Evolutionary conservation across 2,329 filamentous ascomycete genomes (phyloP).

Genomic region (Hymenoscyphus repandus): DNA sequence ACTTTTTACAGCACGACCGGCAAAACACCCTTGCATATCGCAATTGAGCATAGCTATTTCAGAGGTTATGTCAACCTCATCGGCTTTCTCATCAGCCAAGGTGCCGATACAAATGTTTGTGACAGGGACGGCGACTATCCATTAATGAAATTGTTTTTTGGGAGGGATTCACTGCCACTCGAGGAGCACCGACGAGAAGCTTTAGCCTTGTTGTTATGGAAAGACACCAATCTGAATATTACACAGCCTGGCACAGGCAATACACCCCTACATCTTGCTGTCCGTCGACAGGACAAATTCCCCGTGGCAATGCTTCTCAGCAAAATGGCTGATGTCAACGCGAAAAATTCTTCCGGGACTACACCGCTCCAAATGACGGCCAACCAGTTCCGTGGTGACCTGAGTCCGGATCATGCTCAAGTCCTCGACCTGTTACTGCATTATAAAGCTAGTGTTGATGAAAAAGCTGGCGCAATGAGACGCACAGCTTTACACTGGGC

Average conservation of each 20-base stretch:
- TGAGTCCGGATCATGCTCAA: not conserved
- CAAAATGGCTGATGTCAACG: conserved; percentile 5
- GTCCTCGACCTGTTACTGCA: conserved; percentile 12
- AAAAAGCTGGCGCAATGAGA: not conserved
- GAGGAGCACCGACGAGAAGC: no score
- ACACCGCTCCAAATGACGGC: conserved; percentile 10
- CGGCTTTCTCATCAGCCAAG: no score
- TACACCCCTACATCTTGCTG: conserved; percentile 12
- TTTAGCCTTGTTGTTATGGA: no score
- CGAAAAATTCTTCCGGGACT: conserved; percentile 7
- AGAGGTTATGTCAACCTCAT: no score
- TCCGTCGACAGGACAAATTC: conserved; percentile 9
- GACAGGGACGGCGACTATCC: no score
- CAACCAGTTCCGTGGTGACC: conserved; percentile 1
- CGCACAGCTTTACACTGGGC: conserved; percentile 8
- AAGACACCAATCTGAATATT: no score
- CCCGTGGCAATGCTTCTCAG: conserved; percentile 12
- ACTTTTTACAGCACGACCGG: no score
- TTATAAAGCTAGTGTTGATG: conserved; percentile 9
- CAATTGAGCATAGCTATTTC: no score
- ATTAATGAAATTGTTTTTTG: no score
- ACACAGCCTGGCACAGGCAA: conserved; percentile 9
- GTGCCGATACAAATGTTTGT: no score
- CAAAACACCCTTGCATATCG: no score
- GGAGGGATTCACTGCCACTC: no score